Evolutionary conservation across 192 early-diverging fungal genomes (phyloP).

Genomic region (Chytriomyces sp.): DNA sequence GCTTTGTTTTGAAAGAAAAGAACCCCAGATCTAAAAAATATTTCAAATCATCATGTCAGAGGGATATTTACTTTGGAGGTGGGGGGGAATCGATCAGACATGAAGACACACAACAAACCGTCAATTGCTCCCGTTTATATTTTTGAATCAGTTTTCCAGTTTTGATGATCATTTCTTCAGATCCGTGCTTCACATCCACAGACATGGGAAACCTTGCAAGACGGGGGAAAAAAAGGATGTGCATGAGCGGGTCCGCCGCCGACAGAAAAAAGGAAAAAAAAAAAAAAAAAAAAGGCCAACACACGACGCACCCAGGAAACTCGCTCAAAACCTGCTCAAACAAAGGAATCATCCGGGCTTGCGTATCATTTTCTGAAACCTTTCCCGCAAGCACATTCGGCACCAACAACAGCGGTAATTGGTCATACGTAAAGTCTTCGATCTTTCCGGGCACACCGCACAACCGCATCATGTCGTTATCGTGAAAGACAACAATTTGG

Average conservation of each 20-base stretch:
- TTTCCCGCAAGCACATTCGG: constrained; percentile 8
- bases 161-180: constrained; percentile 46
- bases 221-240: not conserved
- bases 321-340: constrained; percentile 50
- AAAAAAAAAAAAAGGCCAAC: not conserved
- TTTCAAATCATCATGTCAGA: too few relatives aligned
- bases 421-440: constrained; percentile 42
- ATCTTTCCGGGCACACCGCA: constrained; percentile 47
- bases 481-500: constrained; percentile 55
- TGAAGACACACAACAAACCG: too few relatives aligned
- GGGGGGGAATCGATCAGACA: too few relatives aligned
- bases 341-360: constrained; percentile 45
- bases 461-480: constrained; percentile 42
- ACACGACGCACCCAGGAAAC: constrained; percentile 40
- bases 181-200: constrained; percentile 54
- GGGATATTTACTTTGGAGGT: too few relatives aligned
- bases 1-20: constrained; percentile 31
- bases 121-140: constrained; percentile 32
- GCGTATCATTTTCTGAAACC: constrained; percentile 29
- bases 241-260: constrained; percentile 32
- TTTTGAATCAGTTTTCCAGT: constrained; percentile 47
- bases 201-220: constrained; percentile 56
- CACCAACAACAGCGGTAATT: constrained; percentile 50
- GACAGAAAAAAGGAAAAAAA: not conserved
- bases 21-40: constrained; percentile 46